Percentiles rank a stretch among this genome's conserved stretches.
Evolutionary conservation across 495 filamentous ascomycete genomes (phyloP).

Genomic region (Talaromyces adpressus): DNA sequence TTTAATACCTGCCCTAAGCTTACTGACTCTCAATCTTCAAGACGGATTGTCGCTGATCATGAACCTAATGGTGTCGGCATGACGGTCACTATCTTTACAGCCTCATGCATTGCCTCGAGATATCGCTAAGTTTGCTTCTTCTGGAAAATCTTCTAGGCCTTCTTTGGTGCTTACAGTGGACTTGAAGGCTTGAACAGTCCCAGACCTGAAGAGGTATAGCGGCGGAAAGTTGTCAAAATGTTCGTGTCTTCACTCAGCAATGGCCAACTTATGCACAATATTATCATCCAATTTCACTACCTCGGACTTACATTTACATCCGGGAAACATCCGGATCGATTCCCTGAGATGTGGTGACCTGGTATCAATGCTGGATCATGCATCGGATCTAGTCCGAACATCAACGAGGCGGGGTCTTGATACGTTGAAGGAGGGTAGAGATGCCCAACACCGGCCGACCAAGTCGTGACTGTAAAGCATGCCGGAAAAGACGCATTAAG

Average conservation of each 20-base stretch:
- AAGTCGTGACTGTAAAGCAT: slow-evolving; percentile 6
- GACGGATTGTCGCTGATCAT: neutral
- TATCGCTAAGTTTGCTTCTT: neutral
- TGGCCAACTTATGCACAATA: neutral
- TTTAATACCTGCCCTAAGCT: neutral
- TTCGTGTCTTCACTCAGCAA: neutral
- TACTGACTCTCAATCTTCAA: neutral
- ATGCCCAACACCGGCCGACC: slow-evolving; percentile 7
- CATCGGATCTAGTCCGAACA: neutral
- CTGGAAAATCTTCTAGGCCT: neutral
- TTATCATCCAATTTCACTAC: neutral
- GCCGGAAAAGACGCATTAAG: slow-evolving; percentile 7
- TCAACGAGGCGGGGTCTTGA: neutral
- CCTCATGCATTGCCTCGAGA: neutral
- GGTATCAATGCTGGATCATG: neutral
- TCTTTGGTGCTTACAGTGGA: neutral
- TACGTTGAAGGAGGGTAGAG: neutral
- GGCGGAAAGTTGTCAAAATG: neutral
- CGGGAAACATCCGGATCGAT: neutral
- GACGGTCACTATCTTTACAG: neutral
- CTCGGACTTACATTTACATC: neutral
- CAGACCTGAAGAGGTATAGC: neutral
- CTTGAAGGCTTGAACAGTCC: neutral
- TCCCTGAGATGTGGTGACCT: neutral
- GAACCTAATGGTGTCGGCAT: neutral